Evolutionary conservation across 2,329 filamentous ascomycete genomes (phyloP).

Genomic region (Magnaporthales sp.): DNA sequence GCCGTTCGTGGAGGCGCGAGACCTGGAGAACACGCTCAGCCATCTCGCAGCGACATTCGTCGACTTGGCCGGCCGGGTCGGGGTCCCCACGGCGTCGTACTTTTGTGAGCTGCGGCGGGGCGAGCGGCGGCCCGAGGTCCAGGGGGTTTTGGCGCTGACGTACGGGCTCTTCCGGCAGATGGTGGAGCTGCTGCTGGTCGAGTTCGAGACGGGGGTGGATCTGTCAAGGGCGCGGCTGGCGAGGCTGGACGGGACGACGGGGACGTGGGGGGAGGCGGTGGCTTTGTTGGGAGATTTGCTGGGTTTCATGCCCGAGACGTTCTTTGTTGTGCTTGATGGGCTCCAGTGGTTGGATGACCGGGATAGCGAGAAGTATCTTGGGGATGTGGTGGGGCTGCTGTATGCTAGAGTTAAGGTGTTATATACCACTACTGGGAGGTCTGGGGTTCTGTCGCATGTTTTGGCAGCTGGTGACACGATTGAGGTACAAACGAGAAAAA

Average conservation of each 20-base stretch:
- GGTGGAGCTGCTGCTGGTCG: constrained; percentile 8
- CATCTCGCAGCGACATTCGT: constrained; percentile 8
- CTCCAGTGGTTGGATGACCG: background rate
- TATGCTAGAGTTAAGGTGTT: background rate
- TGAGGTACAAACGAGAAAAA: background rate
- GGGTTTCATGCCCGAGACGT: background rate
- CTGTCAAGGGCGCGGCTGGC: background rate
- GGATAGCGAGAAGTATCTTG: background rate
- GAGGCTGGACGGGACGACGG: background rate
- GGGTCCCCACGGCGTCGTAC: constrained; percentile 10
- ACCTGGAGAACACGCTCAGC: constrained; percentile 8
- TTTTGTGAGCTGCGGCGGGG: constrained; percentile 11
- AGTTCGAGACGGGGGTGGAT: constrained; percentile 5
- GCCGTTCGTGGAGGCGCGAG: background rate
- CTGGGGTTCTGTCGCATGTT: background rate
- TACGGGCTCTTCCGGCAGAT: constrained; percentile 10
- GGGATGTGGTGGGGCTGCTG: background rate
- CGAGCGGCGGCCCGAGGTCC: background rate
- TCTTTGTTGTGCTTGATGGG: background rate
- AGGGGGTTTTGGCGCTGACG: constrained; percentile 3
- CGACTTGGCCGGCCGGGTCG: background rate
- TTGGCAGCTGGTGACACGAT: background rate
- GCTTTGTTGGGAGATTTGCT: background rate
- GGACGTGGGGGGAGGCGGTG: background rate
- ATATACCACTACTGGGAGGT: background rate